phyloP scores from a whole-genome alignment of 345 rosid species.

The Populus nigra region DNA sequence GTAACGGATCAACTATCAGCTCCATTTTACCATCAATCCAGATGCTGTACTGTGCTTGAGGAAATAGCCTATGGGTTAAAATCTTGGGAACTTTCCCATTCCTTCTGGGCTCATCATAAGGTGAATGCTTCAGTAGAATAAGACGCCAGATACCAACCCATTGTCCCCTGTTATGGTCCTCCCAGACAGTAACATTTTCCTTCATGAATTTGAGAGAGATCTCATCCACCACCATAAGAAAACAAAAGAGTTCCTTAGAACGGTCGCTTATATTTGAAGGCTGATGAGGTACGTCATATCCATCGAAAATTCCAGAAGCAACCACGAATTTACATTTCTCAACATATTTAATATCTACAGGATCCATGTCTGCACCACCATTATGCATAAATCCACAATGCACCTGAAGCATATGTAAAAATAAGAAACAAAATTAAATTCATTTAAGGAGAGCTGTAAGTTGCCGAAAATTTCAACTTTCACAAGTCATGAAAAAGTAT shows the following conservation, averaged over 20 bases:
- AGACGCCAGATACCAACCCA: slow-evolving; percentile 99
- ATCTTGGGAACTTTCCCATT: slow-evolving; percentile 96
- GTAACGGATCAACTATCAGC: slow-evolving; percentile 84
- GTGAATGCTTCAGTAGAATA: slow-evolving; percentile 69
- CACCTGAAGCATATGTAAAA: slow-evolving; percentile 41
- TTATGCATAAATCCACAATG: slow-evolving; percentile 82
- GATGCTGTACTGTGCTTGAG: slow-evolving; percentile 86
- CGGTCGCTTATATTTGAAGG: slow-evolving; percentile 76
- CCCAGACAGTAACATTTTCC: slow-evolving; percentile 56
- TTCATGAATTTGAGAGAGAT: slow-evolving; percentile 63
- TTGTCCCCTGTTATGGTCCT: slow-evolving; percentile 62
- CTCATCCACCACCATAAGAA: slow-evolving; percentile 89
- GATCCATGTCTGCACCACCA: slow-evolving; percentile 87
- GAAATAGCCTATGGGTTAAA: slow-evolving; percentile 95
- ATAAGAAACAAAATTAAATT: slow-evolving; percentile 9
- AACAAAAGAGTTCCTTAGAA: slow-evolving; percentile 81
- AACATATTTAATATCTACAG: slow-evolving; percentile 56
- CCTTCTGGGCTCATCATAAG: slow-evolving; percentile 94
- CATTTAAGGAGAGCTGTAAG: not conserved
- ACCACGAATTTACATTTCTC: slow-evolving; percentile 83
- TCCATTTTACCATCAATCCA: slow-evolving; percentile 99
- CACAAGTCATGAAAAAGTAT: not conserved
- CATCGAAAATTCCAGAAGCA: slow-evolving; percentile 93
- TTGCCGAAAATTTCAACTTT: not conserved
- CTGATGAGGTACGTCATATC: slow-evolving; percentile 85